phyloP scores from a whole-genome alignment of 164 flowering plant genomes.

The Aristolochia californica region DNA sequence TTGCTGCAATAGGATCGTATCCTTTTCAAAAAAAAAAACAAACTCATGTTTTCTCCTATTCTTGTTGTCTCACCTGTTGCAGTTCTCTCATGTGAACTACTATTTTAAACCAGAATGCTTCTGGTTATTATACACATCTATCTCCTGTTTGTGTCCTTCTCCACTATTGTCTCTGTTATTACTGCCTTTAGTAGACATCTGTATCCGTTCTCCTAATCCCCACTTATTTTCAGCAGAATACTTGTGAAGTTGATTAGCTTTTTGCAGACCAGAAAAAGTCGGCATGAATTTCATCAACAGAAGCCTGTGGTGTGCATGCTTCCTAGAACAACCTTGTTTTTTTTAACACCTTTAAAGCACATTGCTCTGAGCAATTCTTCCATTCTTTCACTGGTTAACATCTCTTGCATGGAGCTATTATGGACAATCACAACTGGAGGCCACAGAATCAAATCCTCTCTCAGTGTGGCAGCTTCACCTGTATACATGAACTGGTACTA shows the following conservation, averaged over 20 bases:
- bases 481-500: slow-evolving; percentile 21
- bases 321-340: slow-evolving; percentile 35
- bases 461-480: slow-evolving; percentile 32
- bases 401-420: slow-evolving; percentile 35
- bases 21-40: no score
- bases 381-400: slow-evolving; percentile 33
- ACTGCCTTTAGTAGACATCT: slow-evolving; percentile 6
- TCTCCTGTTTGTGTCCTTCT: slow-evolving; percentile 8
- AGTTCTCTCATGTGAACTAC: no score
- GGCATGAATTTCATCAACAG: slow-evolving; percentile 43
- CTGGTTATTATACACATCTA: no score
- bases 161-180: not conserved
- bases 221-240: slow-evolving; percentile 31
- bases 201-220: slow-evolving; percentile 39
- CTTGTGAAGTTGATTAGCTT: slow-evolving; percentile 50
- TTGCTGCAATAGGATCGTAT: no score
- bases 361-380: slow-evolving; percentile 35
- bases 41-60: no score
- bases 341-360: slow-evolving; percentile 39
- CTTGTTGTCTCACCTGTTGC: no score
- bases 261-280: slow-evolving; percentile 53
- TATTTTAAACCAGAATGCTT: no score
- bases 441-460: slow-evolving; percentile 66
- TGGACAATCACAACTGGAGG: slow-evolving; percentile 62
- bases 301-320: slow-evolving; percentile 46